Base-by-base conservation (phyloP, 495 filamentous ascomycete genomes). In the Trichocladium antarcticum region DNA sequence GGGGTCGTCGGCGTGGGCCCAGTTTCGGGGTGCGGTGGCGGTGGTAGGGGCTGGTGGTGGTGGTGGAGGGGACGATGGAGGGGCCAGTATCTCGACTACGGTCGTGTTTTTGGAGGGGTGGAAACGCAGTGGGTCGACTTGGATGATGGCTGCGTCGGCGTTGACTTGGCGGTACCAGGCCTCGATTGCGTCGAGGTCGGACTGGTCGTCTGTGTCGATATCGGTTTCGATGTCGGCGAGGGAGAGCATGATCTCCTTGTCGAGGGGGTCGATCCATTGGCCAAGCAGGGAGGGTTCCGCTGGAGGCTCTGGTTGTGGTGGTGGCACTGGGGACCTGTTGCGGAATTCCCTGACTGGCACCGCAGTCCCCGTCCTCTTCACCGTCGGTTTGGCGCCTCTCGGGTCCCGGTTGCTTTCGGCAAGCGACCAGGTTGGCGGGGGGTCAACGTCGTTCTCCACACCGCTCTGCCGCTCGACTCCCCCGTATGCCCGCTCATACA, bases 401-500 rank as follows among this genome's bases (percentile, higher is more conserved):
- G 17, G 20, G 1, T 32, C 14, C 35, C n/a, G 24, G 14, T 9
- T n/a, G 11, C 31, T 45, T 15, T 45, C 37, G 7, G 49, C 16
- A 7, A 57, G 34, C n/a, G 55, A 53, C 59, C 56, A 57, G 1
- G 21, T 42, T 24, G 42, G 54, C n/a, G 19, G n/a, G 2, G 51
- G 29, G 12, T 57, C 54, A 19, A 57, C 32, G 19, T 60, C 61
- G 29, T 64, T 55, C 21, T 55, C 53, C 9, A 58, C 51, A 6
- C 58, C 57, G 21, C 46, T 51, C 44, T 63, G 51, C 11, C 40
- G 42, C 27, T 67, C 58, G 8, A 57, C 44, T 0, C 70, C 68
- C 1, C 73, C 74, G 52, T 82, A 79, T 5, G 73, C 70, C n/a
- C 66, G 63, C 34, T 71, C 69, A 53, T 84, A 84, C 35, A 75